Evolutionary conservation across 345 rosid genomes (phyloP).

Genomic region (Syzygium grande): DNA sequence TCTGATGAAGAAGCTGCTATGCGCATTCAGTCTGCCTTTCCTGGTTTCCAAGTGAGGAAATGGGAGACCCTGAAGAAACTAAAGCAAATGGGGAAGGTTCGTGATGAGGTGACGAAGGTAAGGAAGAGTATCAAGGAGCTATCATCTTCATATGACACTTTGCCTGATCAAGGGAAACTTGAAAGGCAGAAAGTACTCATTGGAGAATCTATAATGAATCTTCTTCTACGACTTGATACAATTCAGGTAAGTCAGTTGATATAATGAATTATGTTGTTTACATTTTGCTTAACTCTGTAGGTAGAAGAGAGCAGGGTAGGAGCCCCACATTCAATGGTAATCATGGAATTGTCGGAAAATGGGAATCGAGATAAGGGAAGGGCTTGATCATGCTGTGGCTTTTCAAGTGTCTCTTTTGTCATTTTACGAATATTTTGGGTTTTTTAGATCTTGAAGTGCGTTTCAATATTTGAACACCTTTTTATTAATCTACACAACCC

Average conservation of each 20-base stretch:
- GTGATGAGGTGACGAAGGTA: constrained; percentile 33
- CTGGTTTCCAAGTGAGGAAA: constrained; percentile 53
- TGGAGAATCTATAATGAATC: constrained; percentile 68
- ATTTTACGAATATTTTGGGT: background rate
- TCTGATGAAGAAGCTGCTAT: constrained; percentile 45
- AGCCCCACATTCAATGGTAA: background rate
- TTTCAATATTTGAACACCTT: too few species aligned
- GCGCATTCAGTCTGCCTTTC: constrained; percentile 51
- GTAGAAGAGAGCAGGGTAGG: background rate
- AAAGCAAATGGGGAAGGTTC: constrained; percentile 44
- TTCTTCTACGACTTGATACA: constrained; percentile 50
- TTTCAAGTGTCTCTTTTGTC: background rate
- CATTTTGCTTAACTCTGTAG: background rate
- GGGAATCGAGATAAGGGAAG: background rate
- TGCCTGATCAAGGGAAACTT: constrained; percentile 6
- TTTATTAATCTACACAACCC: background rate
- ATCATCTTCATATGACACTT: constrained; percentile 16
- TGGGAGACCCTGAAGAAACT: constrained; percentile 54
- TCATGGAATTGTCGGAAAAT: background rate
- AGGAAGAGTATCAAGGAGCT: constrained; percentile 34
- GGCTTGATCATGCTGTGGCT: background rate
- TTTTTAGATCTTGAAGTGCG: too few species aligned
- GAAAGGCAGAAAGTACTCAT: constrained; percentile 27
- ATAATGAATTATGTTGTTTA: background rate
- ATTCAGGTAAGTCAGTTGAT: constrained; percentile 41